These are phyloP conservation scores for Monosporascus sp. DNA, from an alignment of 2,329 filamentous ascomycete species.

Conservation along the genomic window DNA sequence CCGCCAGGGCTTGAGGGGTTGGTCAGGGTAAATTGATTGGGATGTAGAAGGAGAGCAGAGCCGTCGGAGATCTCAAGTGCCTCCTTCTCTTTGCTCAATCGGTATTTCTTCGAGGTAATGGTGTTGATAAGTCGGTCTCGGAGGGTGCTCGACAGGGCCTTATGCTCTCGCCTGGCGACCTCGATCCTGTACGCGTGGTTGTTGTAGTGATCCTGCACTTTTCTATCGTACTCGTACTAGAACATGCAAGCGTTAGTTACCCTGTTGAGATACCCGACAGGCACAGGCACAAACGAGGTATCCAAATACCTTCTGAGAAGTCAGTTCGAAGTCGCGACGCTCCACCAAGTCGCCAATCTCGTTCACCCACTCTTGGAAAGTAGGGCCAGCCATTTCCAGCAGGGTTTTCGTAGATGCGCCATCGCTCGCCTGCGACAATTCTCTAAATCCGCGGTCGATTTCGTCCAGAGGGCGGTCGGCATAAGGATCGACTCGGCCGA, in stretches of 20 bases:
- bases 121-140: conserved; percentile 64
- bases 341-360: conserved; percentile 86
- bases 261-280: background rate
- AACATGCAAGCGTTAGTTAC: conserved; percentile 13
- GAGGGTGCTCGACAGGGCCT: conserved; percentile 53
- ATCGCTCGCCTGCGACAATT: conserved; percentile 30
- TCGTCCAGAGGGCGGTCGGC: conserved; percentile 42
- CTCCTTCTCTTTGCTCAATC: conserved; percentile 61
- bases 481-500: conserved; percentile 69
- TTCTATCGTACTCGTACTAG: conserved; percentile 60
- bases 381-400: conserved; percentile 71
- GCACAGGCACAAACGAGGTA: background rate
- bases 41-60: conserved; percentile 60
- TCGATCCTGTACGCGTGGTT: conserved; percentile 58
- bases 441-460: conserved; percentile 37
- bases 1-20: conserved; percentile 61
- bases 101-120: conserved; percentile 59
- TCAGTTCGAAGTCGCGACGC: conserved; percentile 76
- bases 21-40: conserved; percentile 62
- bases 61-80: conserved; percentile 63
- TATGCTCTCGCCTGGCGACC: conserved; percentile 58
- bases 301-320: conserved; percentile 66
- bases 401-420: conserved; percentile 47
- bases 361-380: conserved; percentile 79
- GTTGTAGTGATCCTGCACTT: conserved; percentile 53